Evolutionary conservation across 305 asterid genomes (phyloP).

Genomic region (Caryopteris hybrid): DNA sequence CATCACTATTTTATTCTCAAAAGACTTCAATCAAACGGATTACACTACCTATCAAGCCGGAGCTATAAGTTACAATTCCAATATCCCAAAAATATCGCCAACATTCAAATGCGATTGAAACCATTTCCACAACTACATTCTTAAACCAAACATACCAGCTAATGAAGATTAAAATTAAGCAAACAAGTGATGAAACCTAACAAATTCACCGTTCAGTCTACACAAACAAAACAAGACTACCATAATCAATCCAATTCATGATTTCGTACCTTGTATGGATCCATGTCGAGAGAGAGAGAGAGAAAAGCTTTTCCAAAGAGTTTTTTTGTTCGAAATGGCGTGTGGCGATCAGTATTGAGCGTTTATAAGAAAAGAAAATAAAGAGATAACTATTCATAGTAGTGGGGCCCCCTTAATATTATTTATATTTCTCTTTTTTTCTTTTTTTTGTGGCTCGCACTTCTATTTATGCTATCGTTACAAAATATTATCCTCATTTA

Average conservation of each 20-base stretch:
- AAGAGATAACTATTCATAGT: not conserved
- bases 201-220: not conserved
- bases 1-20: not conserved
- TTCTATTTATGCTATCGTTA: conserved; percentile 18
- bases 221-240: not conserved
- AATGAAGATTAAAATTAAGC: not conserved
- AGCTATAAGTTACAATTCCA: conserved; percentile 11
- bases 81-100: not conserved
- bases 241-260: not conserved
- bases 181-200: conserved; percentile 3
- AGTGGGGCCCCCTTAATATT: not conserved
- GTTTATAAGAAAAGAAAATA: not conserved
- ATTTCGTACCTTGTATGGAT: conserved; percentile 51
- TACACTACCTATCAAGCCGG: not conserved
- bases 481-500: conserved; percentile 10
- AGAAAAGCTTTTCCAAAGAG: not conserved
- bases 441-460: conserved; percentile 31
- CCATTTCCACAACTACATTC: not conserved
- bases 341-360: conserved; percentile 8
- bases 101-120: not conserved
- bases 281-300: conserved; percentile 31
- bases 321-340: not conserved
- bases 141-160: not conserved
- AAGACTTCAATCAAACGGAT: not conserved
- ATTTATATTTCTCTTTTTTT: not conserved